Conservation (phyloP, 1,284 basidiomycete species). For the Macrocystidia cucumis region DNA sequence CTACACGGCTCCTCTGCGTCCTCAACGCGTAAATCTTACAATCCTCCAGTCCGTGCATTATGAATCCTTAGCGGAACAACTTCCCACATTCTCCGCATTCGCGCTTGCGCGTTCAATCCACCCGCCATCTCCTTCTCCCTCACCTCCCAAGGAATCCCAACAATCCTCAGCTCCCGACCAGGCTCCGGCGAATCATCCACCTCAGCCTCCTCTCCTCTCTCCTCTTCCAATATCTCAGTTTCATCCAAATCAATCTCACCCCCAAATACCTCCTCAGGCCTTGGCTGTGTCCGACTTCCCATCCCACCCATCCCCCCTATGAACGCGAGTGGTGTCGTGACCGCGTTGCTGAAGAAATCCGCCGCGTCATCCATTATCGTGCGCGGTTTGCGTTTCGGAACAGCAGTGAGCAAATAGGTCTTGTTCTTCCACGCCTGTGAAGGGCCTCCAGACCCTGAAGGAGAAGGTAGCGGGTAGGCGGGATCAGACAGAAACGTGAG, state of each 20-base stretch:
- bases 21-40: no score
- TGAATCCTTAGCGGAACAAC: slow-evolving; percentile 27
- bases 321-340: slow-evolving; percentile 43
- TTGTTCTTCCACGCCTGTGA: slow-evolving; percentile 54
- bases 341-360: slow-evolving; percentile 47
- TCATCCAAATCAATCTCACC: slow-evolving; percentile 66
- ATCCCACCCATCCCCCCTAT: slow-evolving; percentile 32
- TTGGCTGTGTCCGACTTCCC: slow-evolving; percentile 45
- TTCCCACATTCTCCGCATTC: slow-evolving; percentile 27
- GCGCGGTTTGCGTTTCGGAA: slow-evolving; percentile 59
- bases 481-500: slow-evolving; percentile 58
- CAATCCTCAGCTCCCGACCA: slow-evolving; percentile 28
- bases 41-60: slow-evolving; percentile 25
- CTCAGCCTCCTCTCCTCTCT: slow-evolving; percentile 67
- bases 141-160: slow-evolving; percentile 19
- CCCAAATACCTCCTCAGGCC: slow-evolving; percentile 59
- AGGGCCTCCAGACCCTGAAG: slow-evolving; percentile 23
- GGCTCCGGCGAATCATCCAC: slow-evolving; percentile 62
- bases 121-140: slow-evolving; percentile 22
- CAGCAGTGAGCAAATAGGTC: slow-evolving; percentile 52
- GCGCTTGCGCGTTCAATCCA: slow-evolving; percentile 24
- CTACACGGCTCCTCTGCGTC: no score
- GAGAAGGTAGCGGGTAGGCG: slow-evolving; percentile 37
- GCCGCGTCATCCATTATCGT: slow-evolving; percentile 65
- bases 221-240: slow-evolving; percentile 69